phyloP scores from a whole-genome alignment of 306 rosid species.

The Lagenaria siceraria region DNA sequence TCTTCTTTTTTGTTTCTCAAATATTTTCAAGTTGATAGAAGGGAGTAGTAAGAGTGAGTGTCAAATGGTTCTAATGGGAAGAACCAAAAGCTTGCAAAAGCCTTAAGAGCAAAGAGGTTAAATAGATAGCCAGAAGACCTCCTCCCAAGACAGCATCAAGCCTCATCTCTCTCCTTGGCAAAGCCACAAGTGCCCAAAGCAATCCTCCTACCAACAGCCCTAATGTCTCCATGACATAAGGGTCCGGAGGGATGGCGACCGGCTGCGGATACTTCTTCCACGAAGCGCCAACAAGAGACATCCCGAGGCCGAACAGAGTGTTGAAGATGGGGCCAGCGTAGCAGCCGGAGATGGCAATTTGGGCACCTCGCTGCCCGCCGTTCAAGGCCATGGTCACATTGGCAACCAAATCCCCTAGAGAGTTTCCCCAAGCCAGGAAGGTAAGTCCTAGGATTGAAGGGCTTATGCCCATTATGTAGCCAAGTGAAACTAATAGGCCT shows the following conservation, averaged over 20 bases:
- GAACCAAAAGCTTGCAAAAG: slow-evolving; percentile 27
- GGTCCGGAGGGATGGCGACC: slow-evolving; percentile 31
- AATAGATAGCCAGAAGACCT: slow-evolving; percentile 47
- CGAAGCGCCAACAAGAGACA: slow-evolving; percentile 38
- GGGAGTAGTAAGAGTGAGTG: neutral
- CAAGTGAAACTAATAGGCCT: slow-evolving; percentile 45
- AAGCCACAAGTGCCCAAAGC: slow-evolving; percentile 63
- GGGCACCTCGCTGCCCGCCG: slow-evolving; percentile 66
- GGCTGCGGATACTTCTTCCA: slow-evolving; percentile 38
- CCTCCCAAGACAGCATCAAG: slow-evolving; percentile 46
- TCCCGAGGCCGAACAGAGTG: slow-evolving; percentile 56
- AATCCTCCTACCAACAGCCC: slow-evolving; percentile 44
- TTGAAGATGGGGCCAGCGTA: slow-evolving; percentile 78
- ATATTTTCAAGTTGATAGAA: neutral
- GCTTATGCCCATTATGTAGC: slow-evolving; percentile 51
- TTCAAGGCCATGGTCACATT: slow-evolving; percentile 56
- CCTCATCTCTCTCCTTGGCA: slow-evolving; percentile 51
- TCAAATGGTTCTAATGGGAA: slow-evolving; percentile 4
- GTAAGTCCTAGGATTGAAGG: slow-evolving; percentile 79
- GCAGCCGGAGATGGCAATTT: slow-evolving; percentile 70
- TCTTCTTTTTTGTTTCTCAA: neutral
- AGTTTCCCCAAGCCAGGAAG: slow-evolving; percentile 91
- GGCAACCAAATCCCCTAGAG: slow-evolving; percentile 64
- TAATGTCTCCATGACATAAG: slow-evolving; percentile 33
- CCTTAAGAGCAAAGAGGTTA: slow-evolving; percentile 48